Conservation (phyloP, 148 eudicot genomes). For the Rhododendron williamsianum region DNA sequence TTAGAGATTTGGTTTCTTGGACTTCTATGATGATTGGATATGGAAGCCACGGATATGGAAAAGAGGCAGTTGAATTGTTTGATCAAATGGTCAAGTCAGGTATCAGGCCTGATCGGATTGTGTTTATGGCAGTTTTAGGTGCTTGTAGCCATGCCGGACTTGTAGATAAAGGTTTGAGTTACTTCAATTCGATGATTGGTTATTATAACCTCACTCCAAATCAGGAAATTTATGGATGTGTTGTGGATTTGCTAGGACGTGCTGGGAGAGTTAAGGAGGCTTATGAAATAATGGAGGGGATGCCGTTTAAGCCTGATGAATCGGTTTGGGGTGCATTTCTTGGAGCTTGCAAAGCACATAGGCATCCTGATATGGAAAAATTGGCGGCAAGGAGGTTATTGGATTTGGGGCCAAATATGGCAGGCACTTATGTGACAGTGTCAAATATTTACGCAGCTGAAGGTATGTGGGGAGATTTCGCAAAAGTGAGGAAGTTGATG, state of each 20-base stretch:
- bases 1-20: conserved; percentile 68
- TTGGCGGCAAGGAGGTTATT: conserved; percentile 44
- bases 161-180: conserved; percentile 69
- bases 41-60: conserved; percentile 81
- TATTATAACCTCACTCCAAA: conserved; percentile 53
- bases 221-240: conserved; percentile 75
- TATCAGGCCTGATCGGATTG: conserved; percentile 55
- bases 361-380: conserved; percentile 51
- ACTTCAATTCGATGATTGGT: conserved; percentile 56
- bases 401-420: conserved; percentile 49
- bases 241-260: conserved; percentile 84
- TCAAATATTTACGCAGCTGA: conserved; percentile 76
- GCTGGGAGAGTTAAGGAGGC: conserved; percentile 86
- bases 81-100: conserved; percentile 57
- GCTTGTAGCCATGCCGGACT: conserved; percentile 97
- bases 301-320: conserved; percentile 81
- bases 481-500: conserved; percentile 62
- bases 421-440: conserved; percentile 55
- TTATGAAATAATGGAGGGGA: conserved; percentile 62
- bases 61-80: conserved; percentile 58
- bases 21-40: conserved; percentile 92
- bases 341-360: conserved; percentile 82
- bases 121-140: conserved; percentile 68
- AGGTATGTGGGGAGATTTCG: conserved; percentile 76
- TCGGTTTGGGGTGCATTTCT: conserved; percentile 88